A percentile compares a stretch with the other conserved stretches of the same genome.
phyloP scores from a whole-genome alignment of 495 filamentous ascomycete genomes.

The Aspergillus avenaceus region DNA sequence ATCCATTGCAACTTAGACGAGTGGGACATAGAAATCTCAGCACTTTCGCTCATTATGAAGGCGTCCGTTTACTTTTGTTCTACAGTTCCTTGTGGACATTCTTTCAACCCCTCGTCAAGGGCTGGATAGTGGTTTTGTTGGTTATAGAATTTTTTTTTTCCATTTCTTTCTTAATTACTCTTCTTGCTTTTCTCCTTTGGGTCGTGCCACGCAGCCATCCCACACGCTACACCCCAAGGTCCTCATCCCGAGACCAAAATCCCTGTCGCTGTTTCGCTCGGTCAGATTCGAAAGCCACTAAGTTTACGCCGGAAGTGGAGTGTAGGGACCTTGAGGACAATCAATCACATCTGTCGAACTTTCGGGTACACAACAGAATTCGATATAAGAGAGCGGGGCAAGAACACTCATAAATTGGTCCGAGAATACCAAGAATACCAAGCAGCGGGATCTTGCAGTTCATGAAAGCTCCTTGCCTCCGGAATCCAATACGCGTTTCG shows the following conservation, averaged over 20 bases:
- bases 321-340: slow-evolving; percentile 12
- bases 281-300: not conserved
- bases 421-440: slow-evolving; percentile 9
- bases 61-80: not conserved
- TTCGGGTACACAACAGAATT: slow-evolving; percentile 4
- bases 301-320: slow-evolving; percentile 3
- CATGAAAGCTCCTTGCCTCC: not conserved
- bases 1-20: slow-evolving; percentile 9
- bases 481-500: not conserved
- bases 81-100: not conserved
- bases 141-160: not conserved
- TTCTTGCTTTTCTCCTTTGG: too few species aligned
- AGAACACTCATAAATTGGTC: slow-evolving; percentile 4
- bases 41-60: slow-evolving; percentile 9
- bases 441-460: slow-evolving; percentile 7
- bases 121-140: not conserved
- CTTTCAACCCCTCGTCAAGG: not conserved
- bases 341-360: not conserved
- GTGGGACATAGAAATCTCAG: slow-evolving; percentile 7
- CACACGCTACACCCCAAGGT: slow-evolving; percentile 12
- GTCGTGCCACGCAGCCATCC: slow-evolving; percentile 1
- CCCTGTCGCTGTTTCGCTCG: slow-evolving; percentile 2
- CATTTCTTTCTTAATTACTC: too few species aligned
- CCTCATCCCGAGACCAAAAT: slow-evolving; percentile 5
- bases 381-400: slow-evolving; percentile 10